Conservation (phyloP, 176 grass and related monocot species). For the Zea luxurians region DNA sequence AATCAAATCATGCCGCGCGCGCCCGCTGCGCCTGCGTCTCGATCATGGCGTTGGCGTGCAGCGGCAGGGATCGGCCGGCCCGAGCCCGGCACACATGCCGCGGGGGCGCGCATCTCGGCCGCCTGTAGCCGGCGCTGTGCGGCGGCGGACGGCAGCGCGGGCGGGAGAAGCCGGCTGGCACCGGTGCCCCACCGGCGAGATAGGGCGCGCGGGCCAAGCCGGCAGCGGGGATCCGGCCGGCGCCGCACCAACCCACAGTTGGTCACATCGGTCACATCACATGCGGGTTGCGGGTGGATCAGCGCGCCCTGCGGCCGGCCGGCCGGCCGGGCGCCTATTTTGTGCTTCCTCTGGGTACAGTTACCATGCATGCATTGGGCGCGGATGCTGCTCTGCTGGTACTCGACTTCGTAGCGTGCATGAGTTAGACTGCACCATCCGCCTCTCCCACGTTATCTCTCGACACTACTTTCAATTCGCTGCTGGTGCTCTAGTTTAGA, state of each 20-base stretch:
- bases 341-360: not conserved
- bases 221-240: conserved; percentile 32
- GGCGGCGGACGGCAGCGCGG: not conserved
- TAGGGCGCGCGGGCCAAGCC: not conserved
- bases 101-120: not conserved
- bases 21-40: not conserved
- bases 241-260: not conserved
- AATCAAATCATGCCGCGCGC: not conserved
- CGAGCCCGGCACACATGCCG: no score
- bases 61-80: not conserved
- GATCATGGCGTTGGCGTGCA: no score
- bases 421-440: no score
- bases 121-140: conserved; percentile 17
- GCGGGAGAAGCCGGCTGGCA: not conserved
- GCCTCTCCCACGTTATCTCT: no score
- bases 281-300: not conserved
- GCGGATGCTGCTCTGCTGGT: no score
- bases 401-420: no score
- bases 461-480: no score
- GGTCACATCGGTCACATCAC: conserved; percentile 20
- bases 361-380: not conserved
- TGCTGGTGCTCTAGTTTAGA: no score
- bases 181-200: conserved; percentile 20
- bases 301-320: conserved; percentile 2
- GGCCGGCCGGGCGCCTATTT: not conserved